A percentile compares a stretch with the other conserved stretches of the same genome.
Evolutionary conservation across 2,329 filamentous ascomycete species (phyloP).

Genomic region (Paraconiothyrium brasiliense): DNA sequence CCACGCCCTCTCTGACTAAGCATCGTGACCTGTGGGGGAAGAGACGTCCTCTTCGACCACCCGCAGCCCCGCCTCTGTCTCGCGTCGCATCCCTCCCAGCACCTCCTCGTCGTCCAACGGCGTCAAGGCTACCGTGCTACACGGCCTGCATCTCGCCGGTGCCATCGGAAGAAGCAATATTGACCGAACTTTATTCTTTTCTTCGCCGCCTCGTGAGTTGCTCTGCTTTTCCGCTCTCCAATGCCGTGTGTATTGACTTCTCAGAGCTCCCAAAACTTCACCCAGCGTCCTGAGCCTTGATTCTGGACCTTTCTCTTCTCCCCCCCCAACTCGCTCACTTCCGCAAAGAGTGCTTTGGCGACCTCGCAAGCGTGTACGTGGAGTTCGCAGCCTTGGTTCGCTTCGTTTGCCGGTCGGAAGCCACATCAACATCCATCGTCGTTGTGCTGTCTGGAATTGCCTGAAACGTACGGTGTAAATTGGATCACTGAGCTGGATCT

Average conservation of each 20-base stretch:
- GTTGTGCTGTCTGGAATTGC: slow-evolving; percentile 2
- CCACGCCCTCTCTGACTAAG: slow-evolving; percentile 16
- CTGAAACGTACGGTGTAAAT: neutral
- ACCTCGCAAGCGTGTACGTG: neutral
- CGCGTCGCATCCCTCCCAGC: slow-evolving; percentile 4
- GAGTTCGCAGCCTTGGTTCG: neutral
- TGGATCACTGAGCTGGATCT: slow-evolving; percentile 11
- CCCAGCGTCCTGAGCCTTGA: neutral
- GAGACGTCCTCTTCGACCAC: slow-evolving; percentile 6
- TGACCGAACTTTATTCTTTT: slow-evolving; percentile 9
- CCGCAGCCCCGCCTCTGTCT: slow-evolving; percentile 24
- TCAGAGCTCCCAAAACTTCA: neutral
- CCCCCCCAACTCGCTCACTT: neutral
- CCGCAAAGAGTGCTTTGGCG: neutral
- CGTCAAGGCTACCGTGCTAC: slow-evolving; percentile 10
- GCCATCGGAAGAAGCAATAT: slow-evolving; percentile 17
- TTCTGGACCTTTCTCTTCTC: neutral
- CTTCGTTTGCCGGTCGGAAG: neutral
- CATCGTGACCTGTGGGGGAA: slow-evolving; percentile 14
- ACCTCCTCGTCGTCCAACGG: slow-evolving; percentile 10
- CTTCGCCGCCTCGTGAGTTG: slow-evolving; percentile 7
- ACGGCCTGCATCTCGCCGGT: slow-evolving; percentile 14
- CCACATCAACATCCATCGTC: neutral
- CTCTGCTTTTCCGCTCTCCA: neutral
- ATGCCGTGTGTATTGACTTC: neutral